phyloP scores from a whole-genome alignment of 1,284 basidiomycete species.

The Sphagnurus paluster region DNA sequence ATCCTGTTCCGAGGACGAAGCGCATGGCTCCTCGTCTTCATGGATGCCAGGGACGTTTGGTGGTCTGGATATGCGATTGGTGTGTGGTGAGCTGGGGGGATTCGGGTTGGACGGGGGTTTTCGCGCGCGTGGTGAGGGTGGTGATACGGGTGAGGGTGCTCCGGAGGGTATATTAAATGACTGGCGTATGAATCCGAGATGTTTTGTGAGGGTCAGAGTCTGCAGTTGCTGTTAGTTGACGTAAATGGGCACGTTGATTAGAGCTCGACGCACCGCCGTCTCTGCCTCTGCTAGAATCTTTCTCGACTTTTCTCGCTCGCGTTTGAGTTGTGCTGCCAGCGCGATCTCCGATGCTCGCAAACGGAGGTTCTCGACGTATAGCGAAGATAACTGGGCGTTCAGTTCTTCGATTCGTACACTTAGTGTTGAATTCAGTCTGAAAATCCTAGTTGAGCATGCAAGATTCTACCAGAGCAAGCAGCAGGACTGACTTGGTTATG shows the following conservation, averaged over 20 bases:
- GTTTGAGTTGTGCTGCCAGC: conserved; percentile 70
- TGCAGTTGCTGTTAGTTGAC: conserved; percentile 26
- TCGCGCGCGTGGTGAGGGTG: conserved; percentile 46
- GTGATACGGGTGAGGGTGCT: conserved; percentile 42
- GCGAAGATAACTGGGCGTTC: conserved; percentile 73
- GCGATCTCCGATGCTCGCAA: conserved; percentile 78
- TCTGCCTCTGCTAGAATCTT: conserved; percentile 72
- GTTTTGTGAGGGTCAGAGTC: conserved; percentile 66
- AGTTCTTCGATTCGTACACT: conserved; percentile 82
- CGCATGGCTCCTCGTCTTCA: conserved; percentile 63
- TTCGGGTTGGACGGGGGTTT: conserved; percentile 37
- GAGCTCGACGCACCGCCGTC: conserved; percentile 55
- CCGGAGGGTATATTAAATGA: conserved; percentile 48
- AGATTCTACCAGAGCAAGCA: conserved; percentile 7
- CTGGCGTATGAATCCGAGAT: conserved; percentile 62
- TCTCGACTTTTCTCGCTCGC: conserved; percentile 72
- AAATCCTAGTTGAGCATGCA: conserved; percentile 7
- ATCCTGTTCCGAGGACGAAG: conserved; percentile 43
- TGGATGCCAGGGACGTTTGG: conserved; percentile 66
- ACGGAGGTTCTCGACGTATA: conserved; percentile 79
- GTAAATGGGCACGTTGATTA: conserved; percentile 13
- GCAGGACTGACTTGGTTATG: conserved; percentile 71
- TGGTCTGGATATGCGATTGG: conserved; percentile 60
- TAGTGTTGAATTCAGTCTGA: conserved; percentile 78
- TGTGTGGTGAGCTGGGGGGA: conserved; percentile 46